Percentiles rank a stretch among this genome's conserved stretches.
These are phyloP conservation scores for Rhizopogon sp. DNA, from an alignment of 768 basidiomycete species.

Conservation along the genomic window DNA sequence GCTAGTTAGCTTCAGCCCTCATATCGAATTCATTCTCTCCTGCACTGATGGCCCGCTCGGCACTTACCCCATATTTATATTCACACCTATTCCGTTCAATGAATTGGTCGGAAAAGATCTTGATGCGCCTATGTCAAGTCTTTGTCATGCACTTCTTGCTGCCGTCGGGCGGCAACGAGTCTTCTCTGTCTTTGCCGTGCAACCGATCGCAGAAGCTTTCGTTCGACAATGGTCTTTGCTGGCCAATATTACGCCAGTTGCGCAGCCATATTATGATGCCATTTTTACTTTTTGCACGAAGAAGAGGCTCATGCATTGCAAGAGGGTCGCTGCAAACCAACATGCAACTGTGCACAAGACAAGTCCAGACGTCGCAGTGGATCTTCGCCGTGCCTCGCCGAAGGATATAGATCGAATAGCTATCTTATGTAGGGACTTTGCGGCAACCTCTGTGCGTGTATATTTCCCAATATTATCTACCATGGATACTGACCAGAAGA, in stretches of 20 bases:
- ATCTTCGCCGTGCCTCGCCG: constrained; percentile 26
- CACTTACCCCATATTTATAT: constrained; percentile 64
- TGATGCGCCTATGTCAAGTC: neutral
- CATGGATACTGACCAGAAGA: neutral
- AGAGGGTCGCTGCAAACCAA: neutral
- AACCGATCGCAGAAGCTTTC: constrained; percentile 42
- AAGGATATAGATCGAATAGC: constrained; percentile 34
- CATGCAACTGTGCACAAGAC: neutral
- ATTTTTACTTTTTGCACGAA: constrained; percentile 51
- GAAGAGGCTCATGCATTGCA: constrained; percentile 26
- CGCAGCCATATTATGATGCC: constrained; percentile 56
- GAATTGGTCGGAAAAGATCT: constrained; percentile 33
- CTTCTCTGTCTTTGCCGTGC: constrained; percentile 62
- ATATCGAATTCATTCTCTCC: constrained; percentile 45
- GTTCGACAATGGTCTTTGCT: constrained; percentile 40
- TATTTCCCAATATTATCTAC: neutral
- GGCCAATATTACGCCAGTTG: constrained; percentile 35
- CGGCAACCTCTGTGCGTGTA: constrained; percentile 48
- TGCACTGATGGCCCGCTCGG: constrained; percentile 53
- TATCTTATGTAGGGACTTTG: constrained; percentile 50
- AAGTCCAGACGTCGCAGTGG: constrained; percentile 12
- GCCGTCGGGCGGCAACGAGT: constrained; percentile 37
- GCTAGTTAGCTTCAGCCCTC: constrained; percentile 19
- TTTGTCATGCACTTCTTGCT: constrained; percentile 21
- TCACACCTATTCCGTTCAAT: constrained; percentile 38